Conservation (phyloP, 2,329 filamentous ascomycete genomes). For the Fusarium acutatum region DNA sequence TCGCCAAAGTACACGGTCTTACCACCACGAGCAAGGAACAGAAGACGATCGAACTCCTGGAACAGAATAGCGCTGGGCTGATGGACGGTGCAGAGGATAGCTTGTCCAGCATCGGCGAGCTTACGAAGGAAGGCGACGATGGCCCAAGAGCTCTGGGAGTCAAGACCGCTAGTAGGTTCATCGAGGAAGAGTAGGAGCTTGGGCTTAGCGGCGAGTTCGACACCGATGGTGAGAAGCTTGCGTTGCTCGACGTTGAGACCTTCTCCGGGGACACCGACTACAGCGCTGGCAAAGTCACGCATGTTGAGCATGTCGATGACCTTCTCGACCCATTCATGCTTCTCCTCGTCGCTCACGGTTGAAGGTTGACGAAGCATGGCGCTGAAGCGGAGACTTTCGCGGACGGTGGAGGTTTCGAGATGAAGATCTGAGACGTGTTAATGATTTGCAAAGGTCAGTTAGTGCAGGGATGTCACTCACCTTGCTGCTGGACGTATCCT, state of each 20-base stretch:
- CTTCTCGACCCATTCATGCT: constrained; percentile 69
- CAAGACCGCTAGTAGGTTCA: constrained; percentile 69
- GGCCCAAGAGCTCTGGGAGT: constrained; percentile 70
- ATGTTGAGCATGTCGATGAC: constrained; percentile 74
- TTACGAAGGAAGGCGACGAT: constrained; percentile 70
- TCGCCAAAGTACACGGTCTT: constrained; percentile 76
- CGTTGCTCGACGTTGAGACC: constrained; percentile 70
- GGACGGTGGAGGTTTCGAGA: constrained; percentile 62
- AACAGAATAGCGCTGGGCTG: constrained; percentile 64
- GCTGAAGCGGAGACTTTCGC: constrained; percentile 63
- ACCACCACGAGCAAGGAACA: constrained; percentile 72
- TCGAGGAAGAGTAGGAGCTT: constrained; percentile 69
- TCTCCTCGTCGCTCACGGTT: constrained; percentile 62
- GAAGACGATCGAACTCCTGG: constrained; percentile 65
- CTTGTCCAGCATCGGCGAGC: constrained; percentile 63
- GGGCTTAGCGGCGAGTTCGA: constrained; percentile 65
- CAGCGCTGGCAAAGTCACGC: constrained; percentile 71
- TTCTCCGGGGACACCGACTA: constrained; percentile 70
- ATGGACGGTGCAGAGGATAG: constrained; percentile 64
- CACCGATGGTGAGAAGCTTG: constrained; percentile 70
- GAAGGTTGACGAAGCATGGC: constrained; percentile 67
- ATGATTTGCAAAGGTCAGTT: no score
- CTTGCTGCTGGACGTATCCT: constrained; percentile 74
- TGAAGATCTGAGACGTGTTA: constrained; percentile 60
- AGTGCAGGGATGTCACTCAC: constrained; percentile 29